Evolutionary conservation across 2,329 filamentous ascomycete genomes (phyloP).

Genomic region (Aspergillus sp.): DNA sequence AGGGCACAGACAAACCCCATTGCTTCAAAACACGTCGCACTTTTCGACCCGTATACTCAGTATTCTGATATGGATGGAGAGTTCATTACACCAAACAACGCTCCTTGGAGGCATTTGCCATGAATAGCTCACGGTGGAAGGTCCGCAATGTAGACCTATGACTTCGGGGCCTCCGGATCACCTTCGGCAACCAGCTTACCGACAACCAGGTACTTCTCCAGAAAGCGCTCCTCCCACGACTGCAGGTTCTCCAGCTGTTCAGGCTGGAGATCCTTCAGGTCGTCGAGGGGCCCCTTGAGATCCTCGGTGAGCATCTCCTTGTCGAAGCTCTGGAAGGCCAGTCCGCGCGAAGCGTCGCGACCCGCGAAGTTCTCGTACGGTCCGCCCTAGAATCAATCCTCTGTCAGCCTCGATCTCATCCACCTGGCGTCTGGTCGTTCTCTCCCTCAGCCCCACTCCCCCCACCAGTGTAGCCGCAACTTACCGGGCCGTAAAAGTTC

Average conservation of each 20-base stretch:
- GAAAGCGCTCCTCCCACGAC: slow-evolving; percentile 92
- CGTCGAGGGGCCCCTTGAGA: slow-evolving; percentile 77
- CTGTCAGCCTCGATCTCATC: too few species aligned
- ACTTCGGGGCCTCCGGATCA: slow-evolving; percentile 40
- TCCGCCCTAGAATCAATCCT: slow-evolving; percentile 55
- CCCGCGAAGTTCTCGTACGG: slow-evolving; percentile 97
- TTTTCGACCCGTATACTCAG: too few species aligned
- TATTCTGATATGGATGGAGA: neutral
- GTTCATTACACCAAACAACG: too few species aligned
- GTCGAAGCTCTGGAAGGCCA: slow-evolving; percentile 91
- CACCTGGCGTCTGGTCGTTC: too few species aligned
- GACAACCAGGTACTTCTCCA: slow-evolving; percentile 92
- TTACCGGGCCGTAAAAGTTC: slow-evolving; percentile 86
- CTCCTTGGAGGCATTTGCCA: neutral
- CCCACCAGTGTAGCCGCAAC: slow-evolving; percentile 11
- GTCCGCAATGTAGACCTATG: slow-evolving; percentile 5
- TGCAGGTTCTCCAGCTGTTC: slow-evolving; percentile 80
- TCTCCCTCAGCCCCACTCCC: too few species aligned
- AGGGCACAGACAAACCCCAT: neutral
- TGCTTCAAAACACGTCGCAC: too few species aligned
- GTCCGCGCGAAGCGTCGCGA: slow-evolving; percentile 79
- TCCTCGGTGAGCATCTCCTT: slow-evolving; percentile 93
- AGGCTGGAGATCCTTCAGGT: slow-evolving; percentile 64
- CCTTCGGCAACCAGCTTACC: slow-evolving; percentile 73
- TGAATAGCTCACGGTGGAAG: neutral